Evolutionary conservation across 805 yeast species (phyloP).

Genomic region (Wickerhamomyces sydowiorum): DNA sequence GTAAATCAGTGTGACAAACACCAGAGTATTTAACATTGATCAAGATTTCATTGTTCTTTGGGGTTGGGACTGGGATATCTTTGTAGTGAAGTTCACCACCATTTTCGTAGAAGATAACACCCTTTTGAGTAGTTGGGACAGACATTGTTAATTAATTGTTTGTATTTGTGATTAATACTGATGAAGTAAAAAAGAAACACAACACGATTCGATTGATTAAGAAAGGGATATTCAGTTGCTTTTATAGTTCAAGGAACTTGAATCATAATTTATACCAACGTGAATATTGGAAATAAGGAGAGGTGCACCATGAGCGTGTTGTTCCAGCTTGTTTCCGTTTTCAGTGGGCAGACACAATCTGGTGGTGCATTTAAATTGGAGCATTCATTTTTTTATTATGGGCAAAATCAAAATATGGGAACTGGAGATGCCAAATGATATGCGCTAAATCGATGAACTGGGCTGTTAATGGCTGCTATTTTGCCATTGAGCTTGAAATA

Average conservation of each 20-base stretch:
- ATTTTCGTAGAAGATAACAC: conserved; percentile 43
- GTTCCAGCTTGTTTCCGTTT: no score
- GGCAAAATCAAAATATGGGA: neutral
- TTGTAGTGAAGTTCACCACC: conserved; percentile 43
- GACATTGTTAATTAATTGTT: neutral
- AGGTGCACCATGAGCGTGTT: no score
- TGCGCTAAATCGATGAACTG: no score
- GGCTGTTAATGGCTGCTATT: no score
- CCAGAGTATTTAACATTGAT: conserved; percentile 59
- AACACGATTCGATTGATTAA: neutral
- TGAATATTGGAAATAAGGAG: no score
- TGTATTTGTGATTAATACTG: neutral
- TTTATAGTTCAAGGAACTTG: no score
- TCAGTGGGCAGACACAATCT: neutral
- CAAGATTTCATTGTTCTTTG: conserved; percentile 51
- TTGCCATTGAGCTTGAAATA: no score
- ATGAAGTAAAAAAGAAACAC: neutral
- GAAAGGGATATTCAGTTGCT: neutral
- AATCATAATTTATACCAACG: no score
- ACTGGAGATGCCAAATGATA: neutral
- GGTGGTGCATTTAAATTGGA: neutral
- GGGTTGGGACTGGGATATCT: conserved; percentile 54
- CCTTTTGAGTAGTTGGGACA: conserved; percentile 47
- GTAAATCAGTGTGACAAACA: conserved; percentile 62
- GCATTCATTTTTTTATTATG: neutral